Evolutionary conservation across 176 grass and related monocot species (phyloP), one percentile per base, ranked within the genome.

Genomic region (Ampelocalamus luodianensis): DNA sequence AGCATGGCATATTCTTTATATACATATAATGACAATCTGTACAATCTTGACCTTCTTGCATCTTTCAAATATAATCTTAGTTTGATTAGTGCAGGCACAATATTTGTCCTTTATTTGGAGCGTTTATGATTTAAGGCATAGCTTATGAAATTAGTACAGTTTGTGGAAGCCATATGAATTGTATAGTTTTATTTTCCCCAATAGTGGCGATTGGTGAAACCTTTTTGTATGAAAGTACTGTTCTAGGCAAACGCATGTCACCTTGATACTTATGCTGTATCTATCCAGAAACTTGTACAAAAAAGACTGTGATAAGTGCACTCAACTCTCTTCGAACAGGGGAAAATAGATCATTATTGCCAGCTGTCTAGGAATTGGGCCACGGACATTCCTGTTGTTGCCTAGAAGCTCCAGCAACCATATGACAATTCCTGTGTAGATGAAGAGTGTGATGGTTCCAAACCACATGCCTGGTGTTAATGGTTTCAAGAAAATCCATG

Each of bases 401-500:
- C 84, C 81, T 18, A 87, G 74, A 60, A 65, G 55, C 67, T 94
- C 92, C 80, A 92, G 22, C 16, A 89, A 49, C 63, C 85, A 88
- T 70, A 94, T 64, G 0, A 90, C 81, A 49, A 90, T 12, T 24
- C 81, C 81, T n/a, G 92, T 94, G 55, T 82, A 92, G 50, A 94
- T 40, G 10, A 92, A 72, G 43, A 92, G 50, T 2, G 17, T 55
- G 45, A 92, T 64, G 11, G 48, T 92, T 38, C 17, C 90, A 76
- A 94, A 37, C 90, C 90, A 94, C 68, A 94, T 29, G 23, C 66
- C 68, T 44, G 66, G 5, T 1, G 87, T 88, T 32, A 95, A 71
- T 72, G 93, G 93, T 72, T 91, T 93, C 53, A 93, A 45, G 40
- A 93, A 91, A 61, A 93, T 71, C 70, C 85, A 95, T 0, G 80